Conservation (phyloP, 257 asterid species). For the Mitragyna speciosa region DNA sequence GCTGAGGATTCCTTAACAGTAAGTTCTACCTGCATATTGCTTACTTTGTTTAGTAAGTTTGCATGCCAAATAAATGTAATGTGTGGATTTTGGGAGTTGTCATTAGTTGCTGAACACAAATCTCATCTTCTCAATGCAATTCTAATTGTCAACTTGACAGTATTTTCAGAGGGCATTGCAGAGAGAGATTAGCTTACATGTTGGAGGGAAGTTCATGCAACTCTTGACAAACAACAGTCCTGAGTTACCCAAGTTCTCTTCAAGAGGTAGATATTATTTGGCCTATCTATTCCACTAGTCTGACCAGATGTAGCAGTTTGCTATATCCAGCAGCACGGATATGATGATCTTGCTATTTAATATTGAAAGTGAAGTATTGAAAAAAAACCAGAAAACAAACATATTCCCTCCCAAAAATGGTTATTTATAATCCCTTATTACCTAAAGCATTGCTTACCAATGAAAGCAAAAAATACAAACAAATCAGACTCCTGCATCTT, state of each 20-base stretch:
- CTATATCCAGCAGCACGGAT: background rate
- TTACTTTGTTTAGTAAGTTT: background rate
- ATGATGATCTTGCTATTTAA: background rate
- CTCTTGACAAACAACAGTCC: conserved; percentile 62
- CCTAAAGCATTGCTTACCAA: background rate
- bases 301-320: background rate
- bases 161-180: conserved; percentile 40
- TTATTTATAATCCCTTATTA: background rate
- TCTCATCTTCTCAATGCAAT: background rate
- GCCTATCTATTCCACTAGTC: background rate
- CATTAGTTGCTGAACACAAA: no score
- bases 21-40: conserved; percentile 32
- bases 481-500: background rate
- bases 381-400: background rate
- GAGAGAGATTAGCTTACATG: conserved; percentile 63
- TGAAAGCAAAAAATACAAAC: background rate
- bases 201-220: conserved; percentile 81
- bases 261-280: conserved; percentile 56
- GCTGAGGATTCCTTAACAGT: conserved; percentile 62
- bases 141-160: conserved; percentile 15
- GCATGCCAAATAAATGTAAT: no score
- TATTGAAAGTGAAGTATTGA: background rate
- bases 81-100: no score
- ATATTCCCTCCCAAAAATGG: background rate
- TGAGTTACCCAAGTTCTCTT: conserved; percentile 71